Evolutionary conservation across 805 yeast genomes (phyloP), one percentile per base, ranked within the genome.

Genomic region (Nakazawaea wyomingensis): DNA sequence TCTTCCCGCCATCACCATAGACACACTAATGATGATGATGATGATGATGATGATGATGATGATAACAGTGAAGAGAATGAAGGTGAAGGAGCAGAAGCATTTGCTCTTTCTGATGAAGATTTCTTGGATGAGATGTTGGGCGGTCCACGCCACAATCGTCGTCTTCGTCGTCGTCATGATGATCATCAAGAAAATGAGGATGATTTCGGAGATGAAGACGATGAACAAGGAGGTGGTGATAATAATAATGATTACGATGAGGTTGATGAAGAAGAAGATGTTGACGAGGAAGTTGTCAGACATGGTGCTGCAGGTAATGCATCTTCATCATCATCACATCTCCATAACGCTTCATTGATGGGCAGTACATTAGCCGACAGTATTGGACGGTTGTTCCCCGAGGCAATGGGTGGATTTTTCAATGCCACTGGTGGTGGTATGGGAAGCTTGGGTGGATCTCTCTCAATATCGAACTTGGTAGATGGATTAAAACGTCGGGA

Each of bases 401-500:
- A 54, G 1, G 47, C 60, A 1, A 49, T 61, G 44, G 57, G 55
- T 13, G 63, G 59, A 9, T 44, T 51, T 14, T 48, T 61, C 17
- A 55, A 56, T 13, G 53, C 53, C 1, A 14, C 38, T 18, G 47
- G 41, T 2, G 42, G 44, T 11, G 37, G 27, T 24, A 11, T 11
- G 8, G 27, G 11, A 9, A 11, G 41, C 5, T 19, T 31, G 4
- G 44, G 44, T 11, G 37, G 45, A 4, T 35, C 26, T 5, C 20
- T 21, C 22, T 50, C 52, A 24, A 53, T 61, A 5, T 43, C 55
- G 2, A 52, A 43, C 4, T 53, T 74, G 24, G 55, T 72, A 2
- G 54, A 60, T 11, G 68, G 65, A 30, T 54, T 76, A 29, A 57
- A 57, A 28, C 67, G 64, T 35, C 62, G 72, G 11, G 79, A 73